A percentile compares a stretch with the other conserved stretches of the same genome.
Evolutionary conservation across 1,139 yeast species (phyloP).

Genomic region (Blastobotrys niveus): DNA sequence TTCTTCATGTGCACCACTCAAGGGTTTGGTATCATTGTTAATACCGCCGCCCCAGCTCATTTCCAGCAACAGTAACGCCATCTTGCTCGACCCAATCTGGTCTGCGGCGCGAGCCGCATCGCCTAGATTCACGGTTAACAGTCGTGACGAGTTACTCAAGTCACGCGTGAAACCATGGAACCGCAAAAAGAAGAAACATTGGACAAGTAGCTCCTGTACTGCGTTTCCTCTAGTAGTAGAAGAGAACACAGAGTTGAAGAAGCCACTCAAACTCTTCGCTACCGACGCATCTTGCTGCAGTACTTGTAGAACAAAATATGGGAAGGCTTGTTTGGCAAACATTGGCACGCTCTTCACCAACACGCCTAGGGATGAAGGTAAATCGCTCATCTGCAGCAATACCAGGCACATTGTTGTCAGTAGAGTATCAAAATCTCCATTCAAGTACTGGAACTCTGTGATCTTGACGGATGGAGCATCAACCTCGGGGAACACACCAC

Average conservation of each 20-base stretch:
- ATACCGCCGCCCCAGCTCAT: conserved; percentile 16
- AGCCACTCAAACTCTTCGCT: background rate
- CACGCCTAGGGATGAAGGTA: conserved; percentile 1
- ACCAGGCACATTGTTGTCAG: background rate
- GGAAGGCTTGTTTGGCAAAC: conserved; percentile 34
- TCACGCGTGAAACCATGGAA: conserved; percentile 5
- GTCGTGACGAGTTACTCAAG: background rate
- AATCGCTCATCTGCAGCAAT: background rate
- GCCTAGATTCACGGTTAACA: background rate
- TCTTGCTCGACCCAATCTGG: conserved; percentile 1
- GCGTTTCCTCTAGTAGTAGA: too few species aligned
- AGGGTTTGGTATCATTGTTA: background rate
- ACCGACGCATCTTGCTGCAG: background rate
- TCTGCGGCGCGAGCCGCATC: conserved; percentile 5
- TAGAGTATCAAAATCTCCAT: background rate
- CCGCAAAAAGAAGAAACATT: conserved; percentile 6
- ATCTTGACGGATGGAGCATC: background rate
- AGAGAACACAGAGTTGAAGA: too few species aligned
- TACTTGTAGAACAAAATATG: conserved; percentile 32
- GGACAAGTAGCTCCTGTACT: background rate
- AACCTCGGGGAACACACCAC: background rate
- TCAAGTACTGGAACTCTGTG: background rate
- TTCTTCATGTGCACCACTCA: background rate
- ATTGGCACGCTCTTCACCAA: conserved; percentile 12
- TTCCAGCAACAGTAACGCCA: conserved; percentile 18